Evolutionary conservation across 140 eudicot genomes (phyloP).

Genomic region (Ambrosia hybrid): DNA sequence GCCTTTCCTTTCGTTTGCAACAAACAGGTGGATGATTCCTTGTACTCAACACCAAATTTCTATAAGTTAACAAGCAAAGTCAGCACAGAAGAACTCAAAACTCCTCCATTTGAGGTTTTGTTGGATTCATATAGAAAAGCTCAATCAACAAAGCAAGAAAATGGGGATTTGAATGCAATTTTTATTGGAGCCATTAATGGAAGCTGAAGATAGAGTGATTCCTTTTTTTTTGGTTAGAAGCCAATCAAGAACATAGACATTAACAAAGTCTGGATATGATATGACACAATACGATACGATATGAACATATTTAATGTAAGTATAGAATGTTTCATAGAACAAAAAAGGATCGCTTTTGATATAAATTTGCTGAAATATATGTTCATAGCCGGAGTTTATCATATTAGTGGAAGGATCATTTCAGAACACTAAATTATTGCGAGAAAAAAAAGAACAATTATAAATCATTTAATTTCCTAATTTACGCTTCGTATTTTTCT

Average conservation of each 20-base stretch:
- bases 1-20: constrained; percentile 7
- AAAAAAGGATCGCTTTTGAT: not conserved
- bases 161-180: constrained; percentile 33
- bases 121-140: constrained; percentile 43
- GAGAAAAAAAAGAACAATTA: no score
- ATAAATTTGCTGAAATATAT: constrained; percentile 1
- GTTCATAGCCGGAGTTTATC: not conserved
- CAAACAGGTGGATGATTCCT: constrained; percentile 51
- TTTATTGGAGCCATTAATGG: constrained; percentile 17
- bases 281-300: not conserved
- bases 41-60: constrained; percentile 40
- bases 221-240: constrained; percentile 15
- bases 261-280: not conserved
- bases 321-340: not conserved
- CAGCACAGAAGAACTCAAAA: constrained; percentile 46
- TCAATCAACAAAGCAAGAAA: constrained; percentile 35
- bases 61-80: constrained; percentile 30
- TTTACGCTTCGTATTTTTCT: no score
- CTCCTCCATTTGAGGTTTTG: constrained; percentile 61
- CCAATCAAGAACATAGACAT: constrained; percentile 7
- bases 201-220: constrained; percentile 15
- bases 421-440: no score
- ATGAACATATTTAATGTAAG: constrained; percentile 3
- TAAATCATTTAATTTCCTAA: no score
- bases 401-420: no score